Conservation (phyloP, 73 alveolate genomes). For the Paraurostyla sp. region DNA sequence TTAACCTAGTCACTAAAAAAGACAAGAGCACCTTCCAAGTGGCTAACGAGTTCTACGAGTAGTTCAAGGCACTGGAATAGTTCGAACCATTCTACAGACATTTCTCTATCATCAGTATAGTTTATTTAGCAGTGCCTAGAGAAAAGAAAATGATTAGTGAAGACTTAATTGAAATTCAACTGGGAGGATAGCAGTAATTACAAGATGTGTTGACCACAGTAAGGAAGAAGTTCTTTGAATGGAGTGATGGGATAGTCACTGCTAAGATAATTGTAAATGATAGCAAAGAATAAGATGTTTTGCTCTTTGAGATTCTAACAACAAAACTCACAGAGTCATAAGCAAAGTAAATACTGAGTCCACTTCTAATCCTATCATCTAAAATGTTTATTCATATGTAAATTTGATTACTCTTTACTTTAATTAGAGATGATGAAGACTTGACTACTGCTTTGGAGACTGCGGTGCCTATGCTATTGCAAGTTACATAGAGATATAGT, state of each 20-base stretch:
- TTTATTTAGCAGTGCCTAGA: neutral
- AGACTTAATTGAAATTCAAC: neutral
- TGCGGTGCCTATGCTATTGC: constrained; percentile 22
- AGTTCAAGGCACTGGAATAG: neutral
- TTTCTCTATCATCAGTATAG: neutral
- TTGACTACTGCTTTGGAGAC: neutral
- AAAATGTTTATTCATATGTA: constrained; percentile 34
- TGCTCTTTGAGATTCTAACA: neutral
- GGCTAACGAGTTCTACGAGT: neutral
- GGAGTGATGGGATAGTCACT: constrained; percentile 33
- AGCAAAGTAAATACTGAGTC: constrained; percentile 35
- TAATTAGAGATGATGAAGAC: constrained; percentile 35
- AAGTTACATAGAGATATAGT: constrained; percentile 6
- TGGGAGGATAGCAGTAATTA: neutral
- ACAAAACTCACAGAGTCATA: constrained; percentile 17
- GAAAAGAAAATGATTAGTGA: constrained; percentile 36
- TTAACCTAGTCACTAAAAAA: neutral
- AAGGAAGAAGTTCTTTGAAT: constrained; percentile 43
- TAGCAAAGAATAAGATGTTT: neutral
- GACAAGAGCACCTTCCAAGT: neutral
- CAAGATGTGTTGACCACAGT: neutral
- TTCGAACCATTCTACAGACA: constrained; percentile 29
- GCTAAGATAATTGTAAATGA: constrained; percentile 31
- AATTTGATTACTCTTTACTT: neutral
- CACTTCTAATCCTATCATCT: neutral